phyloP scores from a whole-genome alignment of 2,329 filamentous ascomycete species.

The Escovopsis sp. region DNA sequence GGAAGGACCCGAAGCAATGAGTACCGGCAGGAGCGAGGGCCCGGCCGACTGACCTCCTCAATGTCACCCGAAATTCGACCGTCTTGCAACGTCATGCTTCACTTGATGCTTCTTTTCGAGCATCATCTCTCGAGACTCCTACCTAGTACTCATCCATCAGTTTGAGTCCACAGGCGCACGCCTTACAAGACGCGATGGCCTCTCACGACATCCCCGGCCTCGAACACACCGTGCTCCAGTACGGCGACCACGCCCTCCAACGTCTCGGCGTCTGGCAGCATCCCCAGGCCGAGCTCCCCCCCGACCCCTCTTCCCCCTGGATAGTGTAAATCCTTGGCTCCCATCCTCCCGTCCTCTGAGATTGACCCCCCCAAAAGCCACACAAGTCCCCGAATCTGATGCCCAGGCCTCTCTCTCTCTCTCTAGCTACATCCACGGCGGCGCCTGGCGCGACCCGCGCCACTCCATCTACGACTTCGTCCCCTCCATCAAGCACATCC shows the following conservation, averaged over 20 bases:
- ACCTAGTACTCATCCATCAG: too few relatives aligned
- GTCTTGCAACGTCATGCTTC: too few relatives aligned
- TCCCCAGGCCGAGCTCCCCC: conserved; percentile 6
- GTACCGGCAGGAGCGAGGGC: too few relatives aligned
- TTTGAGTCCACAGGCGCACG: too few relatives aligned
- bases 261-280: conserved; percentile 31
- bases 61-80: too few relatives aligned
- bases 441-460: conserved; percentile 47
- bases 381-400: background rate
- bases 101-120: too few relatives aligned
- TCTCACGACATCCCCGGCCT: conserved; percentile 11
- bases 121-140: too few relatives aligned
- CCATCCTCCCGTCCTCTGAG: too few relatives aligned
- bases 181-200: background rate
- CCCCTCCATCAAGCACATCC: conserved; percentile 28
- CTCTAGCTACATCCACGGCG: conserved; percentile 42
- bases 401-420: conserved; percentile 18
- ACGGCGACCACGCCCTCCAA: conserved; percentile 28
- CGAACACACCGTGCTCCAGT: conserved; percentile 20
- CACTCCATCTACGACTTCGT: conserved; percentile 31
- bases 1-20: too few relatives aligned
- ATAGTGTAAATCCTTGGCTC: conserved; percentile 23
- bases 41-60: too few relatives aligned
- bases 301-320: conserved; percentile 15
- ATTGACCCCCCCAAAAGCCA: too few relatives aligned